Conservation (phyloP, 2,329 filamentous ascomycete species). For the Aureobasidium sp. region DNA sequence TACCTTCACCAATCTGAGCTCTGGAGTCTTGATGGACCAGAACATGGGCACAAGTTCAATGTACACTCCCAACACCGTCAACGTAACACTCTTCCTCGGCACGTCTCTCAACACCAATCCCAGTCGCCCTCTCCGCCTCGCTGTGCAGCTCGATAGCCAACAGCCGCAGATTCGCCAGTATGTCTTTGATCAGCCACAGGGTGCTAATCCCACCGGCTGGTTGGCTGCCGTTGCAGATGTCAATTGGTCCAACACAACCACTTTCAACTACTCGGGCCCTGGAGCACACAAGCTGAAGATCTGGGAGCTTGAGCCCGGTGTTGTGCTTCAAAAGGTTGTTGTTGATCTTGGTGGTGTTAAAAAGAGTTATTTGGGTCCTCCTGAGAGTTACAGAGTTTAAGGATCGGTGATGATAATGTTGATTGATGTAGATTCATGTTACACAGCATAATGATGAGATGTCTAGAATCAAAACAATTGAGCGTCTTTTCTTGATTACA, state of each 20-base stretch:
- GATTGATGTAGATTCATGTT: neutral
- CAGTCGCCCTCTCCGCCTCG: slow-evolving; percentile 30
- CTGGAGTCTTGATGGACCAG: slow-evolving; percentile 21
- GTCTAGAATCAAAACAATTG: neutral
- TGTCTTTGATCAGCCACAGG: slow-evolving; percentile 23
- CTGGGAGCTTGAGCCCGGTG: slow-evolving; percentile 41
- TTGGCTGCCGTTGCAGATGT: slow-evolving; percentile 43
- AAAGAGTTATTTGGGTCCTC: slow-evolving; percentile 31
- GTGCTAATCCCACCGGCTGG: slow-evolving; percentile 42
- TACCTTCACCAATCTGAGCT: slow-evolving; percentile 48
- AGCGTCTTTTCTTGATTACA: no score
- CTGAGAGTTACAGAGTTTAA: slow-evolving; percentile 28
- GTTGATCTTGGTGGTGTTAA: slow-evolving; percentile 30
- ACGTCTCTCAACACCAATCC: slow-evolving; percentile 26
- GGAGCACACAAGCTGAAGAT: slow-evolving; percentile 39
- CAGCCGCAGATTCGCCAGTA: slow-evolving; percentile 23
- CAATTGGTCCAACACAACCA: slow-evolving; percentile 44
- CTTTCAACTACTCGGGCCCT: slow-evolving; percentile 27
- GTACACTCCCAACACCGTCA: slow-evolving; percentile 34
- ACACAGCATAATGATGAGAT: neutral
- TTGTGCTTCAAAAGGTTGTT: slow-evolving; percentile 35
- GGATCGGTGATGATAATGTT: neutral
- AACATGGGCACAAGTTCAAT: slow-evolving; percentile 33
- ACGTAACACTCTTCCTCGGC: slow-evolving; percentile 24
- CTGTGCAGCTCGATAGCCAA: slow-evolving; percentile 30